These are phyloP conservation scores for Tylopilus intermedius DNA, from an alignment of 768 basidiomycete genomes.

Conservation along the genomic window DNA sequence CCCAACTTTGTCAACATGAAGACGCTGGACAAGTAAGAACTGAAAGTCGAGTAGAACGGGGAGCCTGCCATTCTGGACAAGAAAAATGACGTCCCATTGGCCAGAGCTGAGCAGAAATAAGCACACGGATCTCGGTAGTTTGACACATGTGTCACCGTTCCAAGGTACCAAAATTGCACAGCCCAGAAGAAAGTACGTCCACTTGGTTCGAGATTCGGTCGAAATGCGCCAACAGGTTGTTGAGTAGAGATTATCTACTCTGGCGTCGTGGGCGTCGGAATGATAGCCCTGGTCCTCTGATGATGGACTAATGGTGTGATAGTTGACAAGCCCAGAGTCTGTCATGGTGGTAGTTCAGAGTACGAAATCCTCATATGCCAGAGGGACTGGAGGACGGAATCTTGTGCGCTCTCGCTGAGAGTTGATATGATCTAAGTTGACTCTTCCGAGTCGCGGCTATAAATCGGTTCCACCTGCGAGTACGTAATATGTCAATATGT, in stretches of 20 bases:
- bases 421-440: neutral
- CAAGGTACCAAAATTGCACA: neutral
- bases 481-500: neutral
- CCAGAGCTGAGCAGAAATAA: neutral
- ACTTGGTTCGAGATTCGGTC: neutral
- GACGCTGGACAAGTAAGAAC: neutral
- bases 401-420: neutral
- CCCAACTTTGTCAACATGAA: neutral
- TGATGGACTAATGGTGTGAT: neutral
- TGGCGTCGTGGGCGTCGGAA: neutral
- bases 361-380: neutral
- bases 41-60: neutral
- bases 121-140: neutral
- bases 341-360: neutral
- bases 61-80: constrained; percentile 1
- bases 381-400: too few relatives aligned
- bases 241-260: neutral
- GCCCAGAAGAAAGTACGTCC: constrained; percentile 2
- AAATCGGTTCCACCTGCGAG: neutral
- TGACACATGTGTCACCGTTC: neutral
- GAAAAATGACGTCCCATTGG: neutral
- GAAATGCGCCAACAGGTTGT: neutral
- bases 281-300: neutral
- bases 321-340: neutral
- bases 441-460: neutral